Conservation (phyloP, 805 yeast genomes). For the Debaryomyces prosopidis region DNA sequence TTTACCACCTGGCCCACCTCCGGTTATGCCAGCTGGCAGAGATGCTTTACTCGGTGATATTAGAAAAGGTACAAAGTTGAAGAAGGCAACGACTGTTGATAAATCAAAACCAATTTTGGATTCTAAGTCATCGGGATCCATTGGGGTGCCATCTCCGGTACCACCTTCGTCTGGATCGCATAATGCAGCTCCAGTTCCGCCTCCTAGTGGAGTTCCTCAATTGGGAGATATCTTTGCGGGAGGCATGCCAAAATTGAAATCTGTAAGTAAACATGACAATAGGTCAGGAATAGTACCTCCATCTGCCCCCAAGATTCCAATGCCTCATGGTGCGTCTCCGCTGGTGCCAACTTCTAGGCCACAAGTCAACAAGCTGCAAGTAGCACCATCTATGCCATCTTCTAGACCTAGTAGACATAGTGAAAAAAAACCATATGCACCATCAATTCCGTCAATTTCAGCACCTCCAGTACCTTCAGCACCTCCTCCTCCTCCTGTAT, state of each 20-base stretch:
- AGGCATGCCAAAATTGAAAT: conserved; percentile 72
- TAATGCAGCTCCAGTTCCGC: conserved; percentile 20
- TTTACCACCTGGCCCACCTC: conserved; percentile 21
- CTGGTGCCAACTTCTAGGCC: neutral
- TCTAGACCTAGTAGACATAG: conserved; percentile 6
- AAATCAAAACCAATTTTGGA: conserved; percentile 61
- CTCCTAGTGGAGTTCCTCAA: conserved; percentile 44
- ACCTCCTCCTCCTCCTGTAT: conserved; percentile 13
- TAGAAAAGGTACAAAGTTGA: conserved; percentile 52
- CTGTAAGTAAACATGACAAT: conserved; percentile 31
- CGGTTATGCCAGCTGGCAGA: conserved; percentile 28
- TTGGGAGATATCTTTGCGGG: conserved; percentile 74
- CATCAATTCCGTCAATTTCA: conserved; percentile 20
- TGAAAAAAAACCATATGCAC: conserved; percentile 20
- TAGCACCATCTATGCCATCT: conserved; percentile 13
- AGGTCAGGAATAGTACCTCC: conserved; percentile 35
- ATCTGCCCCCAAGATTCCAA: conserved; percentile 41
- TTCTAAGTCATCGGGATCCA: conserved; percentile 39
- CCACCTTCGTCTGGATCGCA: conserved; percentile 18
- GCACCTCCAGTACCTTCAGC: conserved; percentile 13
- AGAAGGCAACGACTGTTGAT: conserved; percentile 45
- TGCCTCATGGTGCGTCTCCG: conserved; percentile 3
- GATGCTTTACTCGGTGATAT: conserved; percentile 75
- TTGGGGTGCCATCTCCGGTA: conserved; percentile 16
- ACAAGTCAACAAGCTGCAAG: conserved; percentile 2